Base-by-base conservation (phyloP, 805 yeast genomes). In the Saccharomycopsis fibuligera region DNA sequence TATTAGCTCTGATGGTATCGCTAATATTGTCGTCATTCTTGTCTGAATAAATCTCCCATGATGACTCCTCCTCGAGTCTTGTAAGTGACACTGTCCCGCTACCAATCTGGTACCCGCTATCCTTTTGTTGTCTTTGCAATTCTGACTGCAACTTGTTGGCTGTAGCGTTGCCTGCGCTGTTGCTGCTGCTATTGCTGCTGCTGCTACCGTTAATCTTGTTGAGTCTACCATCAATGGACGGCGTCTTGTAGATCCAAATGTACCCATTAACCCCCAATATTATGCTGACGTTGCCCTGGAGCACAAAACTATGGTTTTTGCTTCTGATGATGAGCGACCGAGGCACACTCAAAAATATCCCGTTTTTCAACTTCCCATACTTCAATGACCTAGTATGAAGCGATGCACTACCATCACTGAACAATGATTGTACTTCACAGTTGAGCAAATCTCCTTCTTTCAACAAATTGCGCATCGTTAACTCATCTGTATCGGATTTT, bases 401-500 rank as follows among this genome's bases (percentile, higher is more conserved):
- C 1, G 96, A 83, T 0, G 96, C 97, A 54, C 88, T 78, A 19
- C 99, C 99, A 63, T 89, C 96, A 56, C 78, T 80, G 64, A 78
- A 91, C 36, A 90, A 70, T 14, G 86, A 81, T 68, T 95, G 99
- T 16, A 93, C 96, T 65, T 93, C 99, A 38, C 97, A 96, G 62
- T 93, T 93, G 51, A 93, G 71, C 53, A 95, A 71, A 64, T 93
- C 99, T 14, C 99, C 99, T 61, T 95, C 99, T 62, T 93, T 93
- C 57, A 93, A 69, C 60, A 90, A 87, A 57, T 77, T 79, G 60
- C 99, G 77, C 99, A 95, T 93, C 62, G 91, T 96, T 55, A 93
- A 72, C 68, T 93, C 99, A 68, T 93, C 99, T 55, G 85, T 81
- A 62, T 95, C 99, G 30, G 90, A 81, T 63, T 95, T 93, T 60